These are phyloP conservation scores for Skeletonema costatum DNA, from an alignment of 108 stramenopile genomes.

Conservation along the genomic window DNA sequence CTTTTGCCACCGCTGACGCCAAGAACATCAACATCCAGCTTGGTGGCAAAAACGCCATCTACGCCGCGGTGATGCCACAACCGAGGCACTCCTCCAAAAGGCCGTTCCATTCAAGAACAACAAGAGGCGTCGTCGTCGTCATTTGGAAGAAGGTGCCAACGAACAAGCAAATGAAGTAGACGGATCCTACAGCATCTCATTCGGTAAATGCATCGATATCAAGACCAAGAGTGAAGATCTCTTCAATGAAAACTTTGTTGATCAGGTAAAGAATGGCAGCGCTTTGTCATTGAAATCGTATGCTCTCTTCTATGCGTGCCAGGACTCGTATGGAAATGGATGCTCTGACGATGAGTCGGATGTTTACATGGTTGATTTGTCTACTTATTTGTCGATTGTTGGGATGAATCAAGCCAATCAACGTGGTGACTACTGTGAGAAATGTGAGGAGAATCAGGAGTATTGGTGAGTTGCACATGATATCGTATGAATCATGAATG, in stretches of 20 bases:
- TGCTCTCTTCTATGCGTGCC: conserved; percentile 41
- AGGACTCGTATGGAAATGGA: conserved; percentile 8
- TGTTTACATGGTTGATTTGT: conserved; percentile 48
- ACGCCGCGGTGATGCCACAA: background rate
- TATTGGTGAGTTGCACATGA: conserved; percentile 5
- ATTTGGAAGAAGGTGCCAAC: background rate
- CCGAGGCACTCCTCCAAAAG: background rate
- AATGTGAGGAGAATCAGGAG: conserved; percentile 29
- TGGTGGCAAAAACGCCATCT: background rate
- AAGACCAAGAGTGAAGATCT: conserved; percentile 32
- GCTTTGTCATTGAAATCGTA: conserved; percentile 40
- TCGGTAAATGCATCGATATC: conserved; percentile 27
- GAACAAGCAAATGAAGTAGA: background rate
- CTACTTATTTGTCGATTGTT: conserved; percentile 37
- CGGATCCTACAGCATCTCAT: conserved; percentile 22
- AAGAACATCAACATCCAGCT: background rate
- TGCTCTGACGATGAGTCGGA: conserved; percentile 37
- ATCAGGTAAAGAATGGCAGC: conserved; percentile 28
- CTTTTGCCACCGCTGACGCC: background rate
- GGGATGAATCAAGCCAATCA: conserved; percentile 42
- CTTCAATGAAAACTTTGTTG: conserved; percentile 26
- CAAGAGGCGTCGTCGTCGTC: background rate
- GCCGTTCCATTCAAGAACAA: background rate
- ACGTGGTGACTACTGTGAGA: conserved; percentile 41
- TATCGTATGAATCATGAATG: background rate